These are phyloP conservation scores for Geotrichum candidum DNA, from an alignment of 1,139 yeast genomes.

Conservation along the genomic window DNA sequence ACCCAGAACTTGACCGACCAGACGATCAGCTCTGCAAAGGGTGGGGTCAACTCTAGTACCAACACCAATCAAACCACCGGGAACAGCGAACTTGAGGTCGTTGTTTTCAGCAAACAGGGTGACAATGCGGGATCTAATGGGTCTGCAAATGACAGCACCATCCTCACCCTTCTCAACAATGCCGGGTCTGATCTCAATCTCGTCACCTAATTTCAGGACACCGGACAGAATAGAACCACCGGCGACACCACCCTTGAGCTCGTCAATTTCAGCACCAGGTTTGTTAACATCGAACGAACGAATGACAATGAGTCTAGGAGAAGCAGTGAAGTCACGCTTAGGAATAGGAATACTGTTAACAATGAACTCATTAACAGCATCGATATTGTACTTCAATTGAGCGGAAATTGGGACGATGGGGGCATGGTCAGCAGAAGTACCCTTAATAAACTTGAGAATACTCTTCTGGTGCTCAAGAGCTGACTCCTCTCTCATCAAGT, in stretches of 20 bases:
- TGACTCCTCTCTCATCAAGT: slow-evolving; percentile 94
- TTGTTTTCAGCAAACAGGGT: slow-evolving; percentile 96
- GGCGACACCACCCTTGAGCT: slow-evolving; percentile 98
- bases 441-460: slow-evolving; percentile 85
- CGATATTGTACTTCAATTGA: slow-evolving; percentile 95
- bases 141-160: slow-evolving; percentile 90
- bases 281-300: slow-evolving; percentile 98
- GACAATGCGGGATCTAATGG: slow-evolving; percentile 89
- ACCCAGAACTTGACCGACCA: slow-evolving; percentile 98
- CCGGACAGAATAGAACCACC: slow-evolving; percentile 98
- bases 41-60: slow-evolving; percentile 99
- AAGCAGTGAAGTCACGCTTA: slow-evolving; percentile 84
- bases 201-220: slow-evolving; percentile 95
- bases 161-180: slow-evolving; percentile 81
- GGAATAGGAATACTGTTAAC: slow-evolving; percentile 96
- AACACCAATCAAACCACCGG: slow-evolving; percentile 99
- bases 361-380: slow-evolving; percentile 95
- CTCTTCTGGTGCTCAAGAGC: slow-evolving; percentile 95
- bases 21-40: slow-evolving; percentile 96
- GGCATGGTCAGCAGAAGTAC: slow-evolving; percentile 98
- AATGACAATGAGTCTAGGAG: slow-evolving; percentile 93
- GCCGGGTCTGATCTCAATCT: slow-evolving; percentile 98
- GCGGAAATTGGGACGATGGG: slow-evolving; percentile 99
- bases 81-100: slow-evolving; percentile 96
- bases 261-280: slow-evolving; percentile 97